Evolutionary conservation across 2,329 filamentous ascomycete genomes (phyloP), one percentile per base, ranked within the genome.

Genomic region (Capronia americana): DNA sequence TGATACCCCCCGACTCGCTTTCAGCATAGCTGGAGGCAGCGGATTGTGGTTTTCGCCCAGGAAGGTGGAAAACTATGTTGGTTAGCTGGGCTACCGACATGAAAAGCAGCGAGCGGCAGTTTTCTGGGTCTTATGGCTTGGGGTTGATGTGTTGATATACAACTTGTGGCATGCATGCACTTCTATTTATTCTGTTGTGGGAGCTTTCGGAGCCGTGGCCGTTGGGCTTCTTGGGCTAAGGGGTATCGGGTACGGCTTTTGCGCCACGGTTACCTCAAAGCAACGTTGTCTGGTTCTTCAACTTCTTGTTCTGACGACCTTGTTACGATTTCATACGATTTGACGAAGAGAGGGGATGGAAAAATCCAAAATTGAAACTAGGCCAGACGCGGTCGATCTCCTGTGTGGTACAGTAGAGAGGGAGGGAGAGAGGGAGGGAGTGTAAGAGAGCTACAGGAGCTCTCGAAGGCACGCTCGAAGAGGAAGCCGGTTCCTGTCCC

Each of bases 31-130:
- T n/a, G 34, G 34, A 57, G 50, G 51, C 38, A 61, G 14, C 59
- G 55, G 34, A 28, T 34, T 30, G 48, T 17, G 51, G 44, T 44
- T 60, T 48, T 34, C 23, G 20, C 34, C 23, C 56, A 59, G 12
- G 48, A 38, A 28, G 26, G 58, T 38, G 32, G 58, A 51, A 28
- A 44, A 38, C 3, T 17, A 34, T 54, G 30, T 30, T 61, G 58
- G 58, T 38, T 26, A 61, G 26, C 34, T 20, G 48, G 48, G 23
- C 41, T 61, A 24, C 58, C 58, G 54, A 23, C 23, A 38, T 20
- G 57, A 61, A 61, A 61, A 61, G 46, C 58, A 61, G 48, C 58
- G 30, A 54, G 58, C 44, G 58, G 58, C 58, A 53, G 10, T 23
- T 59, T 59, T 59, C 57, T 38, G 57, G 57, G 20, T 20, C 26